These are phyloP conservation scores for Oropetium thomaeum DNA, from an alignment of 176 grass and related monocot species.

Conservation along the genomic window DNA sequence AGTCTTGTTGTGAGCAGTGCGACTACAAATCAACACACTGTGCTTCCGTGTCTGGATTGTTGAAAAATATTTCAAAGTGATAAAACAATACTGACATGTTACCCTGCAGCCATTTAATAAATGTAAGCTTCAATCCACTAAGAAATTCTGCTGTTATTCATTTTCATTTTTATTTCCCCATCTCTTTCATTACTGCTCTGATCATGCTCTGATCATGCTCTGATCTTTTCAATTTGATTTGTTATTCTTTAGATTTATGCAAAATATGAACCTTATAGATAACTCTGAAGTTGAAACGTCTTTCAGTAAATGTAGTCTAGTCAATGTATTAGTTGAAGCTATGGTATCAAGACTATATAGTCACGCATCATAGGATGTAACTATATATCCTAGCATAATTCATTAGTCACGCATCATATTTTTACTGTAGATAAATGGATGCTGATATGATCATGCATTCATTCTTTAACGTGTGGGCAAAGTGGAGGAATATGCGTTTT, in stretches of 20 bases:
- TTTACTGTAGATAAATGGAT: not conserved
- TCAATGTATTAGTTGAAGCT: not conserved
- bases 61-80: slow-evolving; percentile 54
- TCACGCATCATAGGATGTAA: not conserved
- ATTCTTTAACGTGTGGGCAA: too few relatives aligned
- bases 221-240: not conserved
- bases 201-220: not conserved
- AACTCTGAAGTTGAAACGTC: not conserved
- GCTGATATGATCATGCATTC: not conserved
- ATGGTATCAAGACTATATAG: not conserved
- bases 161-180: slow-evolving; percentile 13
- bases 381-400: not conserved
- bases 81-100: slow-evolving; percentile 1
- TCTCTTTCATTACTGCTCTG: not conserved
- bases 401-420: slow-evolving; percentile 13
- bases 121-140: slow-evolving; percentile 18
- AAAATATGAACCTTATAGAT: not conserved
- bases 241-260: not conserved
- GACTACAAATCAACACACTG: slow-evolving; percentile 65
- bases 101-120: slow-evolving; percentile 21
- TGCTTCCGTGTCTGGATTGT: slow-evolving; percentile 42
- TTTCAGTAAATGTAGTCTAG: slow-evolving; percentile 2
- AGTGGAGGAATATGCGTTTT: not conserved
- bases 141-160: not conserved
- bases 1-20: slow-evolving; percentile 56